These are phyloP conservation scores for Nectriaceae sp. DNA, from an alignment of 2,329 filamentous ascomycete genomes.

Conservation along the genomic window DNA sequence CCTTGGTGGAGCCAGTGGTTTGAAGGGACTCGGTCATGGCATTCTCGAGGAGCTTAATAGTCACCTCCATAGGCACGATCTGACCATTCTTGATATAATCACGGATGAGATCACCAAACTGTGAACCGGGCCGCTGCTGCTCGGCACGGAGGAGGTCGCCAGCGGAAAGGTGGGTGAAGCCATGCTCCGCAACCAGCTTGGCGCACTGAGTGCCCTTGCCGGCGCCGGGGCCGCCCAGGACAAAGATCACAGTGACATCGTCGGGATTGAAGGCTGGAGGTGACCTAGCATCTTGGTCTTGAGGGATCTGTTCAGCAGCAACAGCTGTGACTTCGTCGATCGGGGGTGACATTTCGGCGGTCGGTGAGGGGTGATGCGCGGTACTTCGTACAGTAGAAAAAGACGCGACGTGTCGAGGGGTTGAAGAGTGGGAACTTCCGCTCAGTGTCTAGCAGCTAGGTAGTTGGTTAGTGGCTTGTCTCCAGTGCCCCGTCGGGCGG, in stretches of 20 bases:
- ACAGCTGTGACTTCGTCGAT: slow-evolving; percentile 3
- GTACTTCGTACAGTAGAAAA: not conserved
- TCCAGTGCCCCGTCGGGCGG: not conserved
- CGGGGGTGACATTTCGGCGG: not conserved
- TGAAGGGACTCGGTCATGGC: slow-evolving; percentile 76
- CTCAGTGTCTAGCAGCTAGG: too few relatives aligned
- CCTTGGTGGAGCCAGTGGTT: slow-evolving; percentile 50
- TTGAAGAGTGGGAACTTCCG: too few relatives aligned
- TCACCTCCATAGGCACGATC: slow-evolving; percentile 99
- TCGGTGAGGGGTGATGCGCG: not conserved
- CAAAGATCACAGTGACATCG: slow-evolving; percentile 90
- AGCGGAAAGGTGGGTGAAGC: slow-evolving; percentile 90
- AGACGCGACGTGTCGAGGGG: not conserved
- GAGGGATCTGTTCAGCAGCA: slow-evolving; percentile 38
- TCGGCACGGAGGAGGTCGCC: slow-evolving; percentile 93
- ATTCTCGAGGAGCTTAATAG: slow-evolving; percentile 89
- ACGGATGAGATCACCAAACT: slow-evolving; percentile 93
- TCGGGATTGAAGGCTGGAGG: slow-evolving; percentile 71
- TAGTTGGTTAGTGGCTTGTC: too few relatives aligned
- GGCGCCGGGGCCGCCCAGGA: slow-evolving; percentile 91
- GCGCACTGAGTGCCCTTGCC: slow-evolving; percentile 97
- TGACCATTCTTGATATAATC: slow-evolving; percentile 90
- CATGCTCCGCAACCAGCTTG: slow-evolving; percentile 82
- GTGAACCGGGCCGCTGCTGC: slow-evolving; percentile 80
- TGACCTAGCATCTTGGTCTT: slow-evolving; percentile 49